A percentile compares a stretch with the other conserved stretches of the same genome.
These are phyloP conservation scores for Pichia sp. DNA, from an alignment of 1,139 yeast species.

Conservation along the genomic window DNA sequence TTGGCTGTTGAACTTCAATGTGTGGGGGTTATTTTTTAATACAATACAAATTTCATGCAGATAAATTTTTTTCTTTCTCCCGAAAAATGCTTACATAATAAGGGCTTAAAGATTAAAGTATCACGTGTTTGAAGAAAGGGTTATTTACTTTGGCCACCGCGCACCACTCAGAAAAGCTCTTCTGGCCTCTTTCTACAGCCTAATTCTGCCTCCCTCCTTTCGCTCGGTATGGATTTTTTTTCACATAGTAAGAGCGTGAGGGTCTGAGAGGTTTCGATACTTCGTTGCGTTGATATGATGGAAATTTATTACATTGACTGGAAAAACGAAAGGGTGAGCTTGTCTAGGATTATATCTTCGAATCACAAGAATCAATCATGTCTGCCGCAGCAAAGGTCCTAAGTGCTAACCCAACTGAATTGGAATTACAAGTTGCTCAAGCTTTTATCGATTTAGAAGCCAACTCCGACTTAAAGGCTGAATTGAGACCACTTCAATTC, in stretches of 20 bases:
- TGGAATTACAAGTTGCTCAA: slow-evolving; percentile 99
- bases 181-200: neutral
- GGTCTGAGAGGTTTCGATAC: neutral
- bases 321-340: neutral
- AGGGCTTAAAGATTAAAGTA: neutral
- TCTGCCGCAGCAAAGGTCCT: slow-evolving; percentile 95
- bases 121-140: slow-evolving; percentile 16
- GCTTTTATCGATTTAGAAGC: slow-evolving; percentile 97
- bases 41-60: neutral
- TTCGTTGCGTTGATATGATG: slow-evolving; percentile 1
- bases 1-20: neutral
- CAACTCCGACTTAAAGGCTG: slow-evolving; percentile 94
- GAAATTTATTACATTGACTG: neutral
- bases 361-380: slow-evolving; percentile 45
- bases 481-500: slow-evolving; percentile 97
- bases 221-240: neutral
- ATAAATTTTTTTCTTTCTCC: neutral
- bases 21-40: neutral
- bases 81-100: neutral
- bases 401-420: slow-evolving; percentile 90
- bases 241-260: neutral
- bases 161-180: neutral
- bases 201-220: neutral
- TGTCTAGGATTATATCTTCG: neutral
- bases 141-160: slow-evolving; percentile 1